Conservation (phyloP, 1,284 basidiomycete species). For the Volvariella surrecta region DNA sequence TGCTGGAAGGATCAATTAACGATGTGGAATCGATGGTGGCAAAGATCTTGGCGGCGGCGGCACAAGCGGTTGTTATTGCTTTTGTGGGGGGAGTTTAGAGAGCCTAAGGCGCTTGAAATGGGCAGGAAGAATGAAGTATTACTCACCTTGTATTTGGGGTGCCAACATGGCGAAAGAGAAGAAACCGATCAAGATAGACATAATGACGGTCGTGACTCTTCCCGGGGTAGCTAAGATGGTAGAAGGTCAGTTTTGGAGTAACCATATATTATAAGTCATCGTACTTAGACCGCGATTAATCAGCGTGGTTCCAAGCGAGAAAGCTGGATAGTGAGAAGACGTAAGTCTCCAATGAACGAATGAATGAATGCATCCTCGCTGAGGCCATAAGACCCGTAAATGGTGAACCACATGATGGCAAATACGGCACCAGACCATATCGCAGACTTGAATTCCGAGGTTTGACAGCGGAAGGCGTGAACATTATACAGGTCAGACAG, state of each 20-base stretch:
- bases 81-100: background rate
- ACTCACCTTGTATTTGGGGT: slow-evolving; percentile 71
- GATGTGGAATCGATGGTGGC: slow-evolving; percentile 86
- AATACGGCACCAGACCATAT: slow-evolving; percentile 64
- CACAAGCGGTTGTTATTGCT: slow-evolving; percentile 77
- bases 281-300: slow-evolving; percentile 53
- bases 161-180: slow-evolving; percentile 76
- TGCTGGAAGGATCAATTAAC: slow-evolving; percentile 74
- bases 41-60: slow-evolving; percentile 88
- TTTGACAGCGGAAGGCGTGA: slow-evolving; percentile 47
- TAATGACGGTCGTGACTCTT: slow-evolving; percentile 72
- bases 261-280: slow-evolving; percentile 9
- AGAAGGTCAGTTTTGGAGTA: background rate
- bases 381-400: slow-evolving; percentile 66
- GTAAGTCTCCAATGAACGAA: slow-evolving; percentile 16
- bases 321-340: slow-evolving; percentile 38
- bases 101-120: too few species aligned
- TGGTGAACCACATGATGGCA: slow-evolving; percentile 72
- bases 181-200: slow-evolving; percentile 82
- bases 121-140: background rate
- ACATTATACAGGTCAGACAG: slow-evolving; percentile 66
- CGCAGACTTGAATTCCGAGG: slow-evolving; percentile 60
- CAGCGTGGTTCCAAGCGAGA: slow-evolving; percentile 78
- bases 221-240: slow-evolving; percentile 59
- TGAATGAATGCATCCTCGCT: slow-evolving; percentile 28